phyloP scores from a whole-genome alignment of 352 stramenopile species.

The Thalassiosira oceanica region DNA sequence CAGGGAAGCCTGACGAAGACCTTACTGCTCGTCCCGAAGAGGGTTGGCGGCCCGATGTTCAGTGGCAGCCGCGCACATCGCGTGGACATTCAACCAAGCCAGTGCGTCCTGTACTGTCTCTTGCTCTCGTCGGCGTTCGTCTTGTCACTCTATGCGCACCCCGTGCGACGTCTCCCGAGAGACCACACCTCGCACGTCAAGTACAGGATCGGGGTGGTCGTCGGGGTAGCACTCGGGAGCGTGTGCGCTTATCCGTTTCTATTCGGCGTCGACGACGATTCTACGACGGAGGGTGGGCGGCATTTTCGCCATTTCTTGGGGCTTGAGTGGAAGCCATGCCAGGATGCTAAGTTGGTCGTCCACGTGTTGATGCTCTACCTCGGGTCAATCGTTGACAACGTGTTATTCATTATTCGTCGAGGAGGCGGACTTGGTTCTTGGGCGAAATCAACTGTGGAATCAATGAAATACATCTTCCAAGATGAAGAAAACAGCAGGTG shows the following conservation, averaged over 20 bases:
- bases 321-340: constrained; percentile 2
- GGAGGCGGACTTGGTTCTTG: constrained; percentile 18
- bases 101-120: constrained; percentile 58
- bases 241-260: constrained; percentile 50
- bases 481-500: constrained; percentile 39
- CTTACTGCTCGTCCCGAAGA: too few relatives aligned
- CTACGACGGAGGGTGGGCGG: too few relatives aligned
- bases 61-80: too few relatives aligned
- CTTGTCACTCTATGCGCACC: constrained; percentile 61
- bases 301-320: too few relatives aligned
- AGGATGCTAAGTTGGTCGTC: constrained; percentile 26
- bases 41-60: too few relatives aligned
- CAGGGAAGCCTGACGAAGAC: too few relatives aligned
- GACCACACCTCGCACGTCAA: constrained; percentile 66
- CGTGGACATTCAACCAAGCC: too few relatives aligned
- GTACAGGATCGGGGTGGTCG: constrained; percentile 43
- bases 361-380: constrained; percentile 60
- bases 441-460: neutral
- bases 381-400: constrained; percentile 26
- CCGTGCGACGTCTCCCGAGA: constrained; percentile 52
- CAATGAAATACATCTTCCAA: constrained; percentile 16
- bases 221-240: constrained; percentile 32
- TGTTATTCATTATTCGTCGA: constrained; percentile 28
- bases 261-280: constrained; percentile 16
- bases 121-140: constrained; percentile 59